phyloP scores from a whole-genome alignment of 768 basidiomycete genomes.

The Megacollybia marginata region DNA sequence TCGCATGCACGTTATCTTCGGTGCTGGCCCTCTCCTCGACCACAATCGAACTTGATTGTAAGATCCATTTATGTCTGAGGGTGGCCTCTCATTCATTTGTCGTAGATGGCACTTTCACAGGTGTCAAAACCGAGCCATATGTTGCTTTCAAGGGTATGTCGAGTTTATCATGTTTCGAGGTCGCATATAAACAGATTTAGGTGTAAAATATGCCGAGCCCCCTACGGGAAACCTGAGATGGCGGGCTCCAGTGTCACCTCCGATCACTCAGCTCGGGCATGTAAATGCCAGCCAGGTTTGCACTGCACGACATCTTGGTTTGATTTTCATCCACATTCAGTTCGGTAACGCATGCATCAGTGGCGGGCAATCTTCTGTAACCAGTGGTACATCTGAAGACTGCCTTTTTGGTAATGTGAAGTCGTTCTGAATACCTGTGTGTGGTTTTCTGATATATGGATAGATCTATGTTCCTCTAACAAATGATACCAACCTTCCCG shows the following conservation, averaged over 20 bases:
- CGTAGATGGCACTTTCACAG: slow-evolving; percentile 31
- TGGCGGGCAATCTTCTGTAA: slow-evolving; percentile 20
- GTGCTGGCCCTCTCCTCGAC: background rate
- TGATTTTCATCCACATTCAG: slow-evolving; percentile 11
- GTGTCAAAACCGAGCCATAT: slow-evolving; percentile 14
- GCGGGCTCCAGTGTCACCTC: slow-evolving; percentile 32
- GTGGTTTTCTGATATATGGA: background rate
- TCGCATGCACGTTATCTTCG: slow-evolving; percentile 2
- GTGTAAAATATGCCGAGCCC: slow-evolving; percentile 33
- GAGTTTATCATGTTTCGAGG: slow-evolving; percentile 17
- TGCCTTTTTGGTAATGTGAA: slow-evolving; percentile 36
- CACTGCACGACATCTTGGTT: background rate
- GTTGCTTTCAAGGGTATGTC: slow-evolving; percentile 22
- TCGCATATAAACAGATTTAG: background rate
- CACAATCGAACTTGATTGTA: slow-evolving; percentile 18
- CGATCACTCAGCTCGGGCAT: slow-evolving; percentile 25
- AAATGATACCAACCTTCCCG: slow-evolving; percentile 12
- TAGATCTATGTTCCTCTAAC: slow-evolving; percentile 12
- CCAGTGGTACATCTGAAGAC: slow-evolving; percentile 29
- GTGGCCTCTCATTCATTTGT: background rate
- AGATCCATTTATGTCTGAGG: background rate
- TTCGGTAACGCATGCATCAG: slow-evolving; percentile 27
- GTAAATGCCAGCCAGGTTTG: slow-evolving; percentile 29
- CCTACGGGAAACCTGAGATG: slow-evolving; percentile 33
- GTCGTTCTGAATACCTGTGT: background rate